Percentiles rank a stretch among this genome's conserved stretches.
phyloP scores from a whole-genome alignment of 805 yeast genomes.

The Lachancea thermotolerans region DNA sequence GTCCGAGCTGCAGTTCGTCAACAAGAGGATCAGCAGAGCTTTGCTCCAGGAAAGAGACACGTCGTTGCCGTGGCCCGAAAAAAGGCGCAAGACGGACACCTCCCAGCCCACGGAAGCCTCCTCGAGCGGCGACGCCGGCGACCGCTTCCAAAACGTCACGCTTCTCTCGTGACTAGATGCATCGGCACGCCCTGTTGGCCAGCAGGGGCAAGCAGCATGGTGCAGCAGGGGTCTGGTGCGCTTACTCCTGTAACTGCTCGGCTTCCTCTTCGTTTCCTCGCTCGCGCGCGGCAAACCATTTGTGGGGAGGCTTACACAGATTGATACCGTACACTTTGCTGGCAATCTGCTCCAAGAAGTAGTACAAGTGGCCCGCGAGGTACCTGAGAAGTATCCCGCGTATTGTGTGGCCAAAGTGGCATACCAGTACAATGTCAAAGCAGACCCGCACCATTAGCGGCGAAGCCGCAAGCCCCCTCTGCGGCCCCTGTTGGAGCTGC shows the following conservation, averaged over 20 bases:
- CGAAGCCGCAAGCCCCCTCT: neutral
- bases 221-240: neutral
- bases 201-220: neutral
- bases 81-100: neutral
- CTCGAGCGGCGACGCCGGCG: neutral
- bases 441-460: constrained; percentile 1
- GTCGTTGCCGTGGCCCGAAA: constrained; percentile 22
- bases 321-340: constrained; percentile 23
- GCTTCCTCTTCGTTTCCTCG: neutral
- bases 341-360: constrained; percentile 24
- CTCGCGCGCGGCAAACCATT: constrained; percentile 2
- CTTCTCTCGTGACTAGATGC: constrained; percentile 9
- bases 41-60: constrained; percentile 17
- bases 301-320: constrained; percentile 12
- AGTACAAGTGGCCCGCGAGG: constrained; percentile 27
- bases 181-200: neutral
- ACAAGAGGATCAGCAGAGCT: constrained; percentile 19
- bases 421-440: neutral
- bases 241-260: constrained; percentile 1
- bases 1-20: constrained; percentile 19
- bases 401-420: neutral
- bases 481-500: neutral
- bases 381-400: constrained; percentile 22
- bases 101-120: neutral
- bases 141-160: constrained; percentile 15